Conservation (phyloP, 1,284 basidiomycete species). For the Lentinula novae-zelandiae region DNA sequence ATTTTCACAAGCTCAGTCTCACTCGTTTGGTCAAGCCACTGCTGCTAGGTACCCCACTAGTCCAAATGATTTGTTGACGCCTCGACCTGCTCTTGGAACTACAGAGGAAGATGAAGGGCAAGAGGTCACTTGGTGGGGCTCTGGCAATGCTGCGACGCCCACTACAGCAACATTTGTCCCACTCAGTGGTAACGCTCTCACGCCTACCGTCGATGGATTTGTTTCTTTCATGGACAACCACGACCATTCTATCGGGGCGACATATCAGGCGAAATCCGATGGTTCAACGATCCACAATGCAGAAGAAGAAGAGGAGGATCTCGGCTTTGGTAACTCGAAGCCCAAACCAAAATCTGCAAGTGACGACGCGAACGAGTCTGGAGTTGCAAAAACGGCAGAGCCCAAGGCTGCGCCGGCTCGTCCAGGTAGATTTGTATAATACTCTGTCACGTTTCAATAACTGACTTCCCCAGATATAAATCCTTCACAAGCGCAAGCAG, state of each 20-base stretch:
- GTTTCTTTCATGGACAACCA: slow-evolving; percentile 82
- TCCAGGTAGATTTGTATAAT: slow-evolving; percentile 29
- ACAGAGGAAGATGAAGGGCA: slow-evolving; percentile 34
- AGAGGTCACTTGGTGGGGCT: slow-evolving; percentile 62
- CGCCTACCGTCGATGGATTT: slow-evolving; percentile 58
- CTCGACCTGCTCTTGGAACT: slow-evolving; percentile 29
- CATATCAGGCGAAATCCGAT: slow-evolving; percentile 24
- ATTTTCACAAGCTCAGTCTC: slow-evolving; percentile 44
- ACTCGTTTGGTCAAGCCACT: slow-evolving; percentile 34
- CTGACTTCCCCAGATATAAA: slow-evolving; percentile 25
- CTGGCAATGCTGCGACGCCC: slow-evolving; percentile 54
- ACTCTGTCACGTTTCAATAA: background rate
- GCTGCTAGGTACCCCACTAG: slow-evolving; percentile 26
- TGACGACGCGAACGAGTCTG: slow-evolving; percentile 22
- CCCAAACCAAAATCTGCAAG: slow-evolving; percentile 30
- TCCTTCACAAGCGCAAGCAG: slow-evolving; percentile 23
- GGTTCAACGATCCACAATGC: slow-evolving; percentile 24
- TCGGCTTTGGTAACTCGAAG: slow-evolving; percentile 71
- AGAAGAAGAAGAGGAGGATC: slow-evolving; percentile 81
- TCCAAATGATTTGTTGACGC: slow-evolving; percentile 29
- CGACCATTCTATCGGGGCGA: slow-evolving; percentile 40
- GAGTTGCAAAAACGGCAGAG: slow-evolving; percentile 4
- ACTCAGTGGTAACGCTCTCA: slow-evolving; percentile 37
- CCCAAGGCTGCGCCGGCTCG: slow-evolving; percentile 24
- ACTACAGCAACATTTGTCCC: slow-evolving; percentile 62